These are phyloP conservation scores for Boletus sp. DNA, from an alignment of 768 basidiomycete species.

Conservation along the genomic window DNA sequence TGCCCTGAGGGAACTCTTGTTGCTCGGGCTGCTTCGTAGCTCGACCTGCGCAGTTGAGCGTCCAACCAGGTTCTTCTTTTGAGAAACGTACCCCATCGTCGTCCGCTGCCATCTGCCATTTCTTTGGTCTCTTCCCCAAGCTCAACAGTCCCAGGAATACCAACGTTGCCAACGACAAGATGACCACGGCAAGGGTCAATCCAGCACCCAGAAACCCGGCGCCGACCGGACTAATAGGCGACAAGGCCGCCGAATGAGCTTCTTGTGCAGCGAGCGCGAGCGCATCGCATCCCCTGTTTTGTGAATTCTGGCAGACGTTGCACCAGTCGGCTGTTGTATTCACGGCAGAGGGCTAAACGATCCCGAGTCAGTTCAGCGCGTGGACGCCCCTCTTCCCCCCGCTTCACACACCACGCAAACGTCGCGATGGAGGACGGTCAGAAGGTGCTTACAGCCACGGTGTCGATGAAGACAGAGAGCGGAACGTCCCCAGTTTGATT, in stretches of 20 bases:
- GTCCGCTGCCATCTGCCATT: not conserved
- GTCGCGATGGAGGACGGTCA: no score
- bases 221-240: slow-evolving; percentile 48
- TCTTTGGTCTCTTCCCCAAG: slow-evolving; percentile 19
- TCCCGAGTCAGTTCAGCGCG: not conserved
- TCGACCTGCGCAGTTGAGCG: slow-evolving; percentile 19
- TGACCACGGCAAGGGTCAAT: slow-evolving; percentile 42
- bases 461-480: slow-evolving; percentile 47
- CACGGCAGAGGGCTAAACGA: slow-evolving; percentile 43
- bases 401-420: not conserved
- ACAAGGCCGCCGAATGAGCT: slow-evolving; percentile 31
- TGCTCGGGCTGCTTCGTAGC: slow-evolving; percentile 18
- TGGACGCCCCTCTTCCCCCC: no score
- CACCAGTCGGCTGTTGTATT: slow-evolving; percentile 60
- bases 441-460: slow-evolving; percentile 32
- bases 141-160: slow-evolving; percentile 39
- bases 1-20: slow-evolving; percentile 1
- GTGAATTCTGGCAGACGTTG: slow-evolving; percentile 50
- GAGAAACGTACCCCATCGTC: slow-evolving; percentile 21
- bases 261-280: slow-evolving; percentile 34
- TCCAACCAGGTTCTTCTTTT: not conserved
- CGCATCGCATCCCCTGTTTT: slow-evolving; percentile 55
- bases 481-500: slow-evolving; percentile 48
- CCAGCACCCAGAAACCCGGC: slow-evolving; percentile 71
- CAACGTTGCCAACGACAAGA: slow-evolving; percentile 38